Conservation (phyloP, 352 stramenopile genomes). For the Pythium scleroteichum region DNA sequence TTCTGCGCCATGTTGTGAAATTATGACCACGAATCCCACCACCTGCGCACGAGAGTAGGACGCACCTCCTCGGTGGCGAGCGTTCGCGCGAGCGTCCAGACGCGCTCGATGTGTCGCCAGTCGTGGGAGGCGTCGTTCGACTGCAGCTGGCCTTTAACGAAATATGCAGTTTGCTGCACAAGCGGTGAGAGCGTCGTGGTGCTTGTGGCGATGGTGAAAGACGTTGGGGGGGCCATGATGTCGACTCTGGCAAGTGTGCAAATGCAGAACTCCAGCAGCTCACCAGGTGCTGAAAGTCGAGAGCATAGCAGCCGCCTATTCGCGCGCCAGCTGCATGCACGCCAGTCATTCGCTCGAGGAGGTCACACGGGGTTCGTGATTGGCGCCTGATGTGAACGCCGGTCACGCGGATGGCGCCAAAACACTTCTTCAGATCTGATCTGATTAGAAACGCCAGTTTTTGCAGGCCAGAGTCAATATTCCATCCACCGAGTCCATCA, state of each 20-base stretch:
- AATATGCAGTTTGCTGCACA: conserved; percentile 68
- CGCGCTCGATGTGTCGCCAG: conserved; percentile 87
- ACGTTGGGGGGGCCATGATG: conserved; percentile 27
- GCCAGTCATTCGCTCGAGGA: conserved; percentile 1
- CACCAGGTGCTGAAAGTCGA: too few species aligned
- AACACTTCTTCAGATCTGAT: too few species aligned
- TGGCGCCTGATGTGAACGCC: neutral
- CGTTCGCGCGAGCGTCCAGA: conserved; percentile 72
- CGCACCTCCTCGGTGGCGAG: conserved; percentile 78
- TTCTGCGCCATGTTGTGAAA: conserved; percentile 29
- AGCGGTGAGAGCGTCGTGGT: conserved; percentile 35
- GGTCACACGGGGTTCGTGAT: too few species aligned
- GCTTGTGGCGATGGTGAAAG: conserved; percentile 20
- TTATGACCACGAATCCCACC: neutral
- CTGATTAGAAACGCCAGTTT: too few species aligned
- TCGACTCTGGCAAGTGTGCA: neutral
- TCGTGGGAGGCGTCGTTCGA: conserved; percentile 85
- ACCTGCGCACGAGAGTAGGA: neutral
- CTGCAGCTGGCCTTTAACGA: conserved; percentile 72
- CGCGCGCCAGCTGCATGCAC: too few species aligned
- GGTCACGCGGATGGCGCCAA: too few species aligned
- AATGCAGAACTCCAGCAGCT: too few species aligned
- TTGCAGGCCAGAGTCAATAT: too few species aligned
- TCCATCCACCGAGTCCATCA: too few species aligned
- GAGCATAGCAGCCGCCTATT: too few species aligned